phyloP scores from a whole-genome alignment of 2,329 filamentous ascomycete species.

The Ploettnerulaceae sp. region DNA sequence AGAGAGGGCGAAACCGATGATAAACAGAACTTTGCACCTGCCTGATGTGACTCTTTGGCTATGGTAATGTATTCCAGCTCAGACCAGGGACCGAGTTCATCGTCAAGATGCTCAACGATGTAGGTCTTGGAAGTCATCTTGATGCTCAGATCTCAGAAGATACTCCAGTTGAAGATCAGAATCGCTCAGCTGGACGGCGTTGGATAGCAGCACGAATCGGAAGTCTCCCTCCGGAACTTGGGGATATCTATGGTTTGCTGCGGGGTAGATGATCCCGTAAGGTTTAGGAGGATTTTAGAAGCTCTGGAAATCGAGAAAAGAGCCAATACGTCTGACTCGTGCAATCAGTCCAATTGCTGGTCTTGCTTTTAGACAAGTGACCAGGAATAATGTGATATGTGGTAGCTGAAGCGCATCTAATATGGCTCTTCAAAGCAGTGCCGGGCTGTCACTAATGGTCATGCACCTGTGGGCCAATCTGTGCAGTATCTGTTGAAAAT shows the following conservation, averaged over 20 bases:
- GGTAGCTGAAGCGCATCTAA: background rate
- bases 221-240: conserved; percentile 10
- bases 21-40: conserved; percentile 68
- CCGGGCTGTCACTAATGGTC: conserved; percentile 15
- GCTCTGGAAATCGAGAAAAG: background rate
- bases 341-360: conserved; percentile 6
- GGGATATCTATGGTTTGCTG: conserved; percentile 16
- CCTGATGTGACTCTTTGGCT: conserved; percentile 68
- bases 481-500: background rate
- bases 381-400: conserved; percentile 12
- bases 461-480: conserved; percentile 4
- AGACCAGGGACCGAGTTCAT: conserved; percentile 91
- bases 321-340: conserved; percentile 21
- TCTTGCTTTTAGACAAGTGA: background rate
- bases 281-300: background rate
- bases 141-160: conserved; percentile 4
- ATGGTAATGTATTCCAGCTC: conserved; percentile 88
- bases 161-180: background rate
- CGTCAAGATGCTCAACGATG: conserved; percentile 94
- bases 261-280: conserved; percentile 20
- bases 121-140: conserved; percentile 62
- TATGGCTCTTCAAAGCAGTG: conserved; percentile 14
- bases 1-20: conserved; percentile 72
- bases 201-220: conserved; percentile 21
- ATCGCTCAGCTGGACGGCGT: background rate